phyloP scores from a whole-genome alignment of 345 rosid species.

The Leavenworthia alabamica region DNA sequence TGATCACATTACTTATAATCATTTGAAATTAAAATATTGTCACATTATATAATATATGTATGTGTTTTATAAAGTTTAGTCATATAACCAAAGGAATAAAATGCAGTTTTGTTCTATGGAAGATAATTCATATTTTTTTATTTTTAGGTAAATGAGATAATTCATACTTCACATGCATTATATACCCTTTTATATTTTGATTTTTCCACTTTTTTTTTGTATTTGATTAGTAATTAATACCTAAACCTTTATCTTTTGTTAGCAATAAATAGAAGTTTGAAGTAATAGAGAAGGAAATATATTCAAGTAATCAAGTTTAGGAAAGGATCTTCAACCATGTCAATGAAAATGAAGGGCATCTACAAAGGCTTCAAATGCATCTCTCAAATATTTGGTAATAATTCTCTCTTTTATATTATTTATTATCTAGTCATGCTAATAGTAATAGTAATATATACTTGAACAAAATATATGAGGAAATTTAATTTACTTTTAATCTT shows the following conservation, averaged over 20 bases:
- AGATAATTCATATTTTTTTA: constrained; percentile 3
- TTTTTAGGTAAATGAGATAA: too few relatives aligned
- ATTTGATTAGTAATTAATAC: not conserved
- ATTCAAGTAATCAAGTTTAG: not conserved
- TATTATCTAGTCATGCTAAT: not conserved
- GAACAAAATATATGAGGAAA: not conserved
- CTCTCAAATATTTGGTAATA: constrained; percentile 75
- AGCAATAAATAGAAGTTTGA: not conserved
- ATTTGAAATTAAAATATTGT: not conserved
- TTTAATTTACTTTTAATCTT: not conserved
- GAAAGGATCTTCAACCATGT: constrained; percentile 37
- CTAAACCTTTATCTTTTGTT: not conserved
- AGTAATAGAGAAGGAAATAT: not conserved
- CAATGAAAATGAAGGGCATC: constrained; percentile 74
- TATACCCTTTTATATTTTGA: not conserved
- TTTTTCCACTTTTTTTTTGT: not conserved
- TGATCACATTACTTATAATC: not conserved
- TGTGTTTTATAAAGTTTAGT: not conserved
- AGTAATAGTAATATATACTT: not conserved
- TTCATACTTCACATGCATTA: constrained; percentile 9
- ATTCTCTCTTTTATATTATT: not conserved
- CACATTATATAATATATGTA: not conserved
- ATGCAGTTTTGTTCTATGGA: constrained; percentile 4
- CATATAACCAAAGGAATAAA: not conserved
- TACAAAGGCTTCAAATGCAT: constrained; percentile 83